These are phyloP conservation scores for Erythrobasidium hasegawianum DNA, from an alignment of 1,284 basidiomycete species.

Conservation along the genomic window DNA sequence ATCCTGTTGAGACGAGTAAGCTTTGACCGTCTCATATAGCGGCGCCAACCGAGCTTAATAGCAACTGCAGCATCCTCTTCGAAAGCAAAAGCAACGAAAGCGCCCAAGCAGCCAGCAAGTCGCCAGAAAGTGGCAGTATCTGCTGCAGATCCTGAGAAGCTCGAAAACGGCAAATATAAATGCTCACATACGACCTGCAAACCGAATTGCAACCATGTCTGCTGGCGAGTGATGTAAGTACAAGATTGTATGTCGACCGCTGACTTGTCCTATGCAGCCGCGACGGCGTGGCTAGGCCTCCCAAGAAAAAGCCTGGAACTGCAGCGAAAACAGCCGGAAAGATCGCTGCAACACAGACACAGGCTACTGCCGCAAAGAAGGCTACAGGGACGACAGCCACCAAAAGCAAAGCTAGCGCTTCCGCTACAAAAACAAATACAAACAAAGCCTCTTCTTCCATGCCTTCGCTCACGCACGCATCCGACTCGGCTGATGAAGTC, in stretches of 20 bases:
- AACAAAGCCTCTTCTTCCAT: too few relatives aligned
- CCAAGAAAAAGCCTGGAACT: conserved; percentile 3
- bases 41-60: too few relatives aligned
- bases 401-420: too few relatives aligned
- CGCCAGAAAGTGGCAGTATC: neutral
- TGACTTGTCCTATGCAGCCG: neutral
- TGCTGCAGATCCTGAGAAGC: conserved; percentile 20
- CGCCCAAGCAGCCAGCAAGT: neutral
- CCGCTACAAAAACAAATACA: too few relatives aligned
- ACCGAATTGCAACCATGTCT: conserved; percentile 46
- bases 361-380: neutral
- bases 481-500: too few relatives aligned
- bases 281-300: conserved; percentile 1
- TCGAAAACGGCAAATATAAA: conserved; percentile 41
- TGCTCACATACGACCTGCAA: conserved; percentile 38
- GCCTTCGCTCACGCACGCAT: too few relatives aligned
- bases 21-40: too few relatives aligned
- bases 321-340: neutral
- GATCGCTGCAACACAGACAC: neutral
- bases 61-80: too few relatives aligned
- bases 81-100: neutral
- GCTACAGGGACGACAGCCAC: too few relatives aligned
- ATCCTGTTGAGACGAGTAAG: too few relatives aligned
- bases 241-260: too few relatives aligned
- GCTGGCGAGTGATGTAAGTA: conserved; percentile 39